Conservation (phyloP, 805 yeast species). For the Candida fluviatilis region DNA sequence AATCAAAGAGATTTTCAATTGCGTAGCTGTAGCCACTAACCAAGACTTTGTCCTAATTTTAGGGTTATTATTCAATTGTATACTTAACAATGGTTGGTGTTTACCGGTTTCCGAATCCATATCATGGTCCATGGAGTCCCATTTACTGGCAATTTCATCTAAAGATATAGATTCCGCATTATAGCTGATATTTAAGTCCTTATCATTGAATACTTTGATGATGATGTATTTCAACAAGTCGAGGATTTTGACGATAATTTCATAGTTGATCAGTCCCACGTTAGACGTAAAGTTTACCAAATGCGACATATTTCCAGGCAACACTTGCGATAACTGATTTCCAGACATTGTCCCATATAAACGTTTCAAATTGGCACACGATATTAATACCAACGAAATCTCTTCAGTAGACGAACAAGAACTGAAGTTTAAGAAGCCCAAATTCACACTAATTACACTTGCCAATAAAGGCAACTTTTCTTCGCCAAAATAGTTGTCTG, state of each 20-base stretch:
- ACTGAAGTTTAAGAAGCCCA: neutral
- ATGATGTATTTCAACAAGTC: conserved; percentile 18
- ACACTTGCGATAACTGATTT: conserved; percentile 31
- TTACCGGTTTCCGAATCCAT: neutral
- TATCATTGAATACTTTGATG: conserved; percentile 29
- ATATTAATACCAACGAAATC: neutral
- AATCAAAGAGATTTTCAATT: conserved; percentile 30
- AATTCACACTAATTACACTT: conserved; percentile 5
- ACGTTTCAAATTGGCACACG: conserved; percentile 2
- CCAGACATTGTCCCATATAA: conserved; percentile 14
- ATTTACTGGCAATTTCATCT: neutral
- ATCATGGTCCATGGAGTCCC: neutral
- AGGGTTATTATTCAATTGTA: neutral
- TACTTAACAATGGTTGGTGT: conserved; percentile 1
- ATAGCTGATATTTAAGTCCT: conserved; percentile 6
- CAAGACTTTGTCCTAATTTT: conserved; percentile 22
- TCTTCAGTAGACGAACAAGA: conserved; percentile 1
- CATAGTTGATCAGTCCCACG: conserved; percentile 19
- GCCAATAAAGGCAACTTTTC: conserved; percentile 7
- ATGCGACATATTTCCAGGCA: conserved; percentile 38
- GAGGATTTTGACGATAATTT: conserved; percentile 17
- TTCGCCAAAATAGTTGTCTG: conserved; percentile 6
- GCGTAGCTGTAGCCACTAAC: conserved; percentile 35
- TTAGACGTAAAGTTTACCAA: conserved; percentile 23
- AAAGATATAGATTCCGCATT: neutral